Evolutionary conservation across 305 asterid genomes (phyloP).

Genomic region (Rubia balearica): DNA sequence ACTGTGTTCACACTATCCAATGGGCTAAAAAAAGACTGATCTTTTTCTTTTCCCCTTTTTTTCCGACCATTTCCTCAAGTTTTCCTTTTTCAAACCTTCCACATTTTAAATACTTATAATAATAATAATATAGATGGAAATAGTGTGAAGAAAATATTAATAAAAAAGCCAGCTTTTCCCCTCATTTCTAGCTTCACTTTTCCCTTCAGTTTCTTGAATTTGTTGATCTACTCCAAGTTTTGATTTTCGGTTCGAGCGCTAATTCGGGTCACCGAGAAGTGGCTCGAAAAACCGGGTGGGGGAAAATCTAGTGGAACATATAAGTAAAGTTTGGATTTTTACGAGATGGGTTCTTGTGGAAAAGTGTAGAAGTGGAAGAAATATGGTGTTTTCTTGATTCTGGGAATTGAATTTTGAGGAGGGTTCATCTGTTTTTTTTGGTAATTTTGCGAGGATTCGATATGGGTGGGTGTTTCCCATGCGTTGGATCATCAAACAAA

Average conservation of each 20-base stretch:
- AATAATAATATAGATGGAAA: neutral
- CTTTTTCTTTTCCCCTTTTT: conserved; percentile 3
- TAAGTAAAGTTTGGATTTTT: conserved; percentile 24
- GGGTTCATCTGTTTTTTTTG: conserved; percentile 33
- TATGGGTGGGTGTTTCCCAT: conserved; percentile 80
- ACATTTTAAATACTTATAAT: conserved; percentile 5
- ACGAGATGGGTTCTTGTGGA: conserved; percentile 40
- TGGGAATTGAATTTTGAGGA: conserved; percentile 21
- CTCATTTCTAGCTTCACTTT: conserved; percentile 24
- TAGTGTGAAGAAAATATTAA: conserved; percentile 1
- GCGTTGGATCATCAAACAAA: conserved; percentile 69
- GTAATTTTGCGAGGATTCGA: conserved; percentile 32
- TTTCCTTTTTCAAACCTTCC: neutral
- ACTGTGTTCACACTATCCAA: conserved; percentile 6
- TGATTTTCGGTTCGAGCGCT: conserved; percentile 41
- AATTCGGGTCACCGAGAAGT: conserved; percentile 38
- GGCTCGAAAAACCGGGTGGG: conserved; percentile 28
- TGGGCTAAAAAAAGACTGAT: conserved; percentile 13
- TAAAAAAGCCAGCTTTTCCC: conserved; percentile 14
- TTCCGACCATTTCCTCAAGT: neutral
- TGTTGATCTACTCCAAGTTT: conserved; percentile 57
- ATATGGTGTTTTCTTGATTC: neutral
- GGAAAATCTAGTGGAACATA: conserved; percentile 21
- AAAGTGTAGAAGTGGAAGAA: conserved; percentile 29
- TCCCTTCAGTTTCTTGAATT: conserved; percentile 51